These are phyloP conservation scores for Triticum timopheevii DNA, from an alignment of 176 grass and related monocot genomes.

Conservation along the genomic window DNA sequence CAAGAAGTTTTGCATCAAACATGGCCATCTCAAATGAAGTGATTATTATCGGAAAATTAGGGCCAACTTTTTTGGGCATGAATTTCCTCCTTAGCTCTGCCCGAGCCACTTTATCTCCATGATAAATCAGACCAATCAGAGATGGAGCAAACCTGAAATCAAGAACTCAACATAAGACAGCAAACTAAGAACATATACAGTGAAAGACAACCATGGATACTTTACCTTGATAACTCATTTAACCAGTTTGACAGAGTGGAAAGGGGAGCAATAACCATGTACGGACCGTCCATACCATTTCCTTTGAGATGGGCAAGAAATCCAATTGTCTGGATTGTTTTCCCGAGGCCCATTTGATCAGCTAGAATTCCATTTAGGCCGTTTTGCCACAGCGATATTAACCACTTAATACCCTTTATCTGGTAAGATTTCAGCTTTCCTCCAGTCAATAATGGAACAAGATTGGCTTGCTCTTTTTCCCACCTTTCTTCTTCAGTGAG, in stretches of 20 bases:
- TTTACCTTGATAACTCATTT: constrained; percentile 84
- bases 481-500: constrained; percentile 72
- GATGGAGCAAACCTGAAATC: constrained; percentile 86
- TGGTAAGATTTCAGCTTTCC: constrained; percentile 91
- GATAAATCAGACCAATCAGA: constrained; percentile 72
- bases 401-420: constrained; percentile 99
- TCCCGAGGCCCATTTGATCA: constrained; percentile 99
- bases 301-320: constrained; percentile 98
- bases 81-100: constrained; percentile 78
- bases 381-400: constrained; percentile 97
- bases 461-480: constrained; percentile 70
- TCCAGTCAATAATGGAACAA: constrained; percentile 92
- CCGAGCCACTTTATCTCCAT: constrained; percentile 69
- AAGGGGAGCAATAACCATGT: constrained; percentile 88
- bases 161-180: constrained; percentile 15
- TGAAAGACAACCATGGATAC: neutral
- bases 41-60: constrained; percentile 75
- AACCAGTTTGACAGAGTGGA: constrained; percentile 99
- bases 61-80: constrained; percentile 63
- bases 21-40: constrained; percentile 95
- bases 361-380: constrained; percentile 93
- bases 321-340: constrained; percentile 96
- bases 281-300: constrained; percentile 80
- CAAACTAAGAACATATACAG: neutral
- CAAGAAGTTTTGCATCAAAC: constrained; percentile 67